These are phyloP conservation scores for Talaromyces sp. DNA, from an alignment of 2,329 filamentous ascomycete species.

Conservation along the genomic window DNA sequence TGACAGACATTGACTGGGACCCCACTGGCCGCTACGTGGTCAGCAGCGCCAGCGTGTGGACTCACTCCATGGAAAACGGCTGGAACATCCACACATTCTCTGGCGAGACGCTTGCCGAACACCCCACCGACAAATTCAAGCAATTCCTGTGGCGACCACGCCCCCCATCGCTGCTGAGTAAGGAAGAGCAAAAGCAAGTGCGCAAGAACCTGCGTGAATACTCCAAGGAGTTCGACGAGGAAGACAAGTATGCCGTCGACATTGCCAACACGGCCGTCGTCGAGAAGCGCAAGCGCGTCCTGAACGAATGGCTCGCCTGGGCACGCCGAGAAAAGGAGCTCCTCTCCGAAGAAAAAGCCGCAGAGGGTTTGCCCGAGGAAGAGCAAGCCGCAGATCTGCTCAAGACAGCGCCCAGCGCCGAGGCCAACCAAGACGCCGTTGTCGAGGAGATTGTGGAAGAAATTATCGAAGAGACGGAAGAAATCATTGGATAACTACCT, in stretches of 20 bases:
- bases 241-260: conserved; percentile 88
- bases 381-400: conserved; percentile 54
- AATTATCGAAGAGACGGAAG: conserved; percentile 76
- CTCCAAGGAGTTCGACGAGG: conserved; percentile 88
- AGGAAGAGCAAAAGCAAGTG: conserved; percentile 95
- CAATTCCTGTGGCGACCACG: conserved; percentile 93
- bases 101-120: conserved; percentile 81
- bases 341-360: conserved; percentile 64
- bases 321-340: conserved; percentile 67
- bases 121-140: conserved; percentile 95
- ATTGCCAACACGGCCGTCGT: conserved; percentile 92
- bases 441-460: conserved; percentile 89
- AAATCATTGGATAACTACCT: conserved; percentile 51
- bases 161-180: conserved; percentile 81
- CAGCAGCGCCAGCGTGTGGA: conserved; percentile 91
- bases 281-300: conserved; percentile 72
- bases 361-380: conserved; percentile 61
- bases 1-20: conserved; percentile 98
- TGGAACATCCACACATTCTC: conserved; percentile 98
- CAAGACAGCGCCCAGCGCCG: conserved; percentile 47
- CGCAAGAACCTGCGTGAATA: conserved; percentile 99
- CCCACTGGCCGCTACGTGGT: conserved; percentile 92
- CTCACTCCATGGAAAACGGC: conserved; percentile 98
- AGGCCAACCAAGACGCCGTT: conserved; percentile 65
- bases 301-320: conserved; percentile 89